A percentile compares a stretch with the other conserved stretches of the same genome.
These are phyloP conservation scores for Saitozyma sp. DNA, from an alignment of 768 basidiomycete genomes.

Conservation along the genomic window DNA sequence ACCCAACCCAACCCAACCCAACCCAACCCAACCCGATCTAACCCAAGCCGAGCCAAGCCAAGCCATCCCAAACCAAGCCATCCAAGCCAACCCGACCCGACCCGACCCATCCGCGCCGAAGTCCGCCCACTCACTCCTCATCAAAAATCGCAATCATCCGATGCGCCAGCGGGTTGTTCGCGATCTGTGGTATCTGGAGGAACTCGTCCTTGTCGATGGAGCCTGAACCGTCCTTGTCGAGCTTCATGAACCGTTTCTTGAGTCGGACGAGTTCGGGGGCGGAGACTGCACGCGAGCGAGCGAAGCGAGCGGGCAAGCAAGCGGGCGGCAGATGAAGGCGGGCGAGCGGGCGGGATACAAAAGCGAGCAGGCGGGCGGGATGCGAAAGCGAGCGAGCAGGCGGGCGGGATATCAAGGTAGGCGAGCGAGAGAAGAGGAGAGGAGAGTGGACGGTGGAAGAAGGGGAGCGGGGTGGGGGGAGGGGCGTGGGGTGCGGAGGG, in stretches of 20 bases:
- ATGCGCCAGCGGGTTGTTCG: slow-evolving; percentile 91
- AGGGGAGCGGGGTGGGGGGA: too few species aligned
- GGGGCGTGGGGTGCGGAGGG: too few species aligned
- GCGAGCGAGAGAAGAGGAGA: too few species aligned
- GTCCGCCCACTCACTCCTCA: slow-evolving; percentile 75
- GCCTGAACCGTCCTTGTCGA: slow-evolving; percentile 96
- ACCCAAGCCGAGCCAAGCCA: too few species aligned
- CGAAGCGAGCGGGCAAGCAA: not conserved
- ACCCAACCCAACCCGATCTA: too few species aligned
- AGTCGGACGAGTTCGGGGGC: slow-evolving; percentile 88
- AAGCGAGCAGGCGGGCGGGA: too few species aligned
- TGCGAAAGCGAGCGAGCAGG: too few species aligned
- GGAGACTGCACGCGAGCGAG: slow-evolving; percentile 65
- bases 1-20: too few species aligned
- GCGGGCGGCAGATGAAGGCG: too few species aligned
- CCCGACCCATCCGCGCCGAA: not conserved
- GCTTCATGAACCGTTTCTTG: slow-evolving; percentile 99
- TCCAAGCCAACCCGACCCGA: not conserved
- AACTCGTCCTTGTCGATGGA: slow-evolving; percentile 99
- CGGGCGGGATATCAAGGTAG: too few species aligned
- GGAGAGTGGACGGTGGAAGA: too few species aligned
- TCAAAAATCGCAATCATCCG: slow-evolving; percentile 99
- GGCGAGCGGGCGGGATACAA: too few species aligned
- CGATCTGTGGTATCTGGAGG: slow-evolving; percentile 97
- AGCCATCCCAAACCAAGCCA: not conserved